Conservation (phyloP, 495 filamentous ascomycete genomes). For the Neurospora discreta region DNA sequence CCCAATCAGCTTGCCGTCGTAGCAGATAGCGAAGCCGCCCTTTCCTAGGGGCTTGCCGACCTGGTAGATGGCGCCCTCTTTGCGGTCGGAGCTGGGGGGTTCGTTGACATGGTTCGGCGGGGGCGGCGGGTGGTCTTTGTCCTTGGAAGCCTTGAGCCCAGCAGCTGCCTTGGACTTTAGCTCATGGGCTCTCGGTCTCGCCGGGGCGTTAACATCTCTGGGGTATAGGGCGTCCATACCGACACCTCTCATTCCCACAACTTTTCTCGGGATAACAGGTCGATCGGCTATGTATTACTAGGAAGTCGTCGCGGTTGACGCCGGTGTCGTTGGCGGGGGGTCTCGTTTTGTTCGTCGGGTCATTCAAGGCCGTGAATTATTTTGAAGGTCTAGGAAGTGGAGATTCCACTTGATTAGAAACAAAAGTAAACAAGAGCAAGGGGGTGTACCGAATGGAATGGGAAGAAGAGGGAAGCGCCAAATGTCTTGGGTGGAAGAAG, state of each 20-base stretch:
- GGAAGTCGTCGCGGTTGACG: neutral
- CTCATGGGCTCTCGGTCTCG: slow-evolving; percentile 31
- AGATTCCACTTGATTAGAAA: neutral
- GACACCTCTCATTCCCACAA: slow-evolving; percentile 26
- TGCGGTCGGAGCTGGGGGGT: slow-evolving; percentile 47
- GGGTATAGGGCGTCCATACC: slow-evolving; percentile 64
- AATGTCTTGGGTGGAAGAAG: neutral
- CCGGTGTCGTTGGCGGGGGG: neutral
- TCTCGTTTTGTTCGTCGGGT: neutral
- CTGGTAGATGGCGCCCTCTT: slow-evolving; percentile 64
- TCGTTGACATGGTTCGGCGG: slow-evolving; percentile 70
- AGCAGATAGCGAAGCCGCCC: slow-evolving; percentile 92
- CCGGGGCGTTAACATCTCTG: slow-evolving; percentile 54
- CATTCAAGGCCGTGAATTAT: neutral
- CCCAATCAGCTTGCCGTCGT: slow-evolving; percentile 55
- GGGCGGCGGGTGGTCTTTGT: slow-evolving; percentile 65
- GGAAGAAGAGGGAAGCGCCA: neutral
- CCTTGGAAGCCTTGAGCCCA: slow-evolving; percentile 42
- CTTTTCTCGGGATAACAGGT: slow-evolving; percentile 1
- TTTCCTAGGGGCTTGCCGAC: slow-evolving; percentile 81
- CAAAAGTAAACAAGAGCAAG: neutral
- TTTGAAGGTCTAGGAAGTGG: neutral
- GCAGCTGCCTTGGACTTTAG: slow-evolving; percentile 44
- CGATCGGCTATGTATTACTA: neutral
- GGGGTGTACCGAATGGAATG: neutral